Evolutionary conservation across 164 flowering plant species (phyloP), one percentile per base, ranked within the genome.

Genomic region (Houttuynia cordata): DNA sequence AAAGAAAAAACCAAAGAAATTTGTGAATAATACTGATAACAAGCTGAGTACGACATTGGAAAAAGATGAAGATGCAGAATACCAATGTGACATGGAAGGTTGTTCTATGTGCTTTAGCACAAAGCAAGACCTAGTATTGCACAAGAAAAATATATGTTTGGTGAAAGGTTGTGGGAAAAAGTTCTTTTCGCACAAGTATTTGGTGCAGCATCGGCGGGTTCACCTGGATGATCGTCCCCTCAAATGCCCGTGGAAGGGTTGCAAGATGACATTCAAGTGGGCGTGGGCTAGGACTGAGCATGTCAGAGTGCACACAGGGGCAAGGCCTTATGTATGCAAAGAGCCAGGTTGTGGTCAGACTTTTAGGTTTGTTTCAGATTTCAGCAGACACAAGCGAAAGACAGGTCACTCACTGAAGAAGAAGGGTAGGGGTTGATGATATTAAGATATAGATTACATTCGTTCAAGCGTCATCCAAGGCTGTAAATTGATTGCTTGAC

Each of bases 211-310:
- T 61, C 77, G 91, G 37, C 81, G 96, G 25, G 99, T 94, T 42
- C 99, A 94, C 66, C 20, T 73, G 68, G 99, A 94, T 60, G 95
- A 86, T 55, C 90, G 97, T 17, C 99, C 99, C 37, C 77, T 94
- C 2, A 83, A 87, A 70, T 94, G 99, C 70, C 97, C 99, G 0
- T 91, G 97, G 97, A 90, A 83, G 71, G 97, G 99, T 58, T 94
- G 99, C 80, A 88, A 81, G 80, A 94, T 91, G 99, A 74, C 93
- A 0, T 91, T 93, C 74, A 93, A 94, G 76, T 94, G 99, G 99
- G 93, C 97, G 22, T 94, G 99, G 99, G 92, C 99, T 13, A 68
- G 97, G 50, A 94, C 99, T 0, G 99, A 94, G 66, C 97, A 94
- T 76, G 88, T 94, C 1, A 67, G 99, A 73, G 99, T 93, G 70